These are phyloP conservation scores for Lumnitzera racemosa DNA, from an alignment of 345 rosid species.

Conservation along the genomic window DNA sequence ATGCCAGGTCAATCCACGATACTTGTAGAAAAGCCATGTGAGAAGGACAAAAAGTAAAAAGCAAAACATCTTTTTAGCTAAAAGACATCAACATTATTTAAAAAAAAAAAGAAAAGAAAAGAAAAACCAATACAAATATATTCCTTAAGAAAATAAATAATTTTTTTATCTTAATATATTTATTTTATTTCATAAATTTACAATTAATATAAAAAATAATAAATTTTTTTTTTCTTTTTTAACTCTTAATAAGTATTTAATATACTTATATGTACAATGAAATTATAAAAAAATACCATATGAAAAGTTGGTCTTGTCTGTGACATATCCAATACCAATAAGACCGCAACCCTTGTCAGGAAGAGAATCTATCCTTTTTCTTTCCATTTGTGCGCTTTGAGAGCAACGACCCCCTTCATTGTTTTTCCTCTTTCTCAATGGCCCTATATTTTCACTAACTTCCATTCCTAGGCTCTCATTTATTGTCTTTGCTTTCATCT, in stretches of 20 bases:
- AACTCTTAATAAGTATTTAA: no score
- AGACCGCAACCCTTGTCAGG: slow-evolving; percentile 28
- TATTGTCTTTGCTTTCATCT: no score
- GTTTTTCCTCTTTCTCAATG: neutral
- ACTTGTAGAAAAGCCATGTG: no score
- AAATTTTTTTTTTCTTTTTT: no score
- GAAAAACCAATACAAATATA: no score
- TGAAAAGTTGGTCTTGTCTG: neutral
- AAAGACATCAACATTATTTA: neutral
- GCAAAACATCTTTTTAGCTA: neutral
- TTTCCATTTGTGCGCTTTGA: slow-evolving; percentile 28
- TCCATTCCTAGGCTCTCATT: neutral
- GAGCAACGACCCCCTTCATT: slow-evolving; percentile 31
- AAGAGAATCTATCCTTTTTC: slow-evolving; percentile 20
- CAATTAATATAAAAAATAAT: no score
- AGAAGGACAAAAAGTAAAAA: neutral
- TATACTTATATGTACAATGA: no score
- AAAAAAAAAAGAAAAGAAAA: neutral
- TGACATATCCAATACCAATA: slow-evolving; percentile 18
- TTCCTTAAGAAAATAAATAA: no score
- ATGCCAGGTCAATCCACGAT: no score
- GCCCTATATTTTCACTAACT: neutral
- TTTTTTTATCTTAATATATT: no score
- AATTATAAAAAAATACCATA: no score
- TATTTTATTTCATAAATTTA: no score